Evolutionary conservation across 2,329 filamentous ascomycete species (phyloP), one percentile per base, ranked within the genome.

Genomic region (Fusarium staphyleae): DNA sequence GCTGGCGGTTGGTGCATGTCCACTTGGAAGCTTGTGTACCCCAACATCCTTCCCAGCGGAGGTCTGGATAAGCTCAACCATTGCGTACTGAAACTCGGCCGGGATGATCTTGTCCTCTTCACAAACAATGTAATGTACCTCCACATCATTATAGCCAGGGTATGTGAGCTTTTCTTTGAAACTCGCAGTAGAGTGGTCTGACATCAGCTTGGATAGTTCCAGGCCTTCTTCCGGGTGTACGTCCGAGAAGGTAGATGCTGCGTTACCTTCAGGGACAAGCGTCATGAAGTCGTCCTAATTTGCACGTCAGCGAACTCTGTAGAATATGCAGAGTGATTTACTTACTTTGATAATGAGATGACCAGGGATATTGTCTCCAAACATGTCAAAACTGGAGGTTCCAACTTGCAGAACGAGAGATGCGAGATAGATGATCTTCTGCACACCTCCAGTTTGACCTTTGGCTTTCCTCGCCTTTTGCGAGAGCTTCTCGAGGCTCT

Each of bases 71-170:
- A 29, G 40, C 24, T 60, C 56, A 1, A 60, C 53, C 56, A 60
- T 57, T 4, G 9, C 47, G 2, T 26, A 33, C 2, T 60, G 57
- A 7, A 40, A 48, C 4, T 30, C 19, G 1, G 43, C 19, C 2
- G 40, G 52, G 2, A 60, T 53, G 2, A 47, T 26, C 11, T 24
- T 18, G 4, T 60, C 57, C 26, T 57, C 30, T 8, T 57, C 52
- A 5, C 59, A 62, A 1, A 62, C 26, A 2, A 62, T 47, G 3
- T 62, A 62, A 10, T 62, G 43, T 4, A 59, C 54, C 2, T 62
- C 33, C 2, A 62, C 57, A 2, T 62, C 54, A 4, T 62, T 55
- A 1, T 62, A 62, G 0, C 59, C 59, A 24, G 58, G 29, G 3
- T 62, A 62, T 0, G 47, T 62, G 19, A 62, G 11, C 13, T 50